These are phyloP conservation scores for Suhomyces terraborum DNA, from an alignment of 1,139 yeast genomes.

Conservation along the genomic window DNA sequence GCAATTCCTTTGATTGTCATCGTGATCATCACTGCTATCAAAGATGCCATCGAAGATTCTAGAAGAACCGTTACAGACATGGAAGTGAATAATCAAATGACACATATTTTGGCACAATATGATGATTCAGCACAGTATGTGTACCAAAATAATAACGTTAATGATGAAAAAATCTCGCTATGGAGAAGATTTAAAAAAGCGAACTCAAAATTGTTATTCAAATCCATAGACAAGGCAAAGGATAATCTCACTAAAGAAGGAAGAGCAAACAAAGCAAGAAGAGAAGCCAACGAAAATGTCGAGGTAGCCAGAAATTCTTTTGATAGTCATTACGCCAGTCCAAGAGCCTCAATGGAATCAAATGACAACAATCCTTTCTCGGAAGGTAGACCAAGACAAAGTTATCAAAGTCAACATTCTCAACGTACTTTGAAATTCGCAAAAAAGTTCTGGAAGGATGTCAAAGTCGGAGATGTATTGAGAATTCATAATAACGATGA, in stretches of 20 bases:
- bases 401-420: slow-evolving; percentile 4
- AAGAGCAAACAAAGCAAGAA: slow-evolving; percentile 34
- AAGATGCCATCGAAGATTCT: slow-evolving; percentile 61
- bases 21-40: slow-evolving; percentile 54
- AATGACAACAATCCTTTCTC: slow-evolving; percentile 24
- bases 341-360: slow-evolving; percentile 11
- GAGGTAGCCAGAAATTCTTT: slow-evolving; percentile 32
- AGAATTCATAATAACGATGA: slow-evolving; percentile 57
- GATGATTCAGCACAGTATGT: slow-evolving; percentile 18
- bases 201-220: slow-evolving; percentile 36
- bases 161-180: slow-evolving; percentile 50
- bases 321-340: slow-evolving; percentile 27
- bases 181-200: slow-evolving; percentile 65
- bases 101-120: slow-evolving; percentile 42
- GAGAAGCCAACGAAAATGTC: slow-evolving; percentile 19
- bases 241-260: slow-evolving; percentile 41
- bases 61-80: slow-evolving; percentile 54
- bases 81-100: slow-evolving; percentile 54
- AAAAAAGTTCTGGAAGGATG: slow-evolving; percentile 53
- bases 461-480: slow-evolving; percentile 55
- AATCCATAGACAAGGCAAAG: slow-evolving; percentile 32
- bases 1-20: slow-evolving; percentile 63
- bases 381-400: slow-evolving; percentile 14
- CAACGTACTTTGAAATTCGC: slow-evolving; percentile 33
- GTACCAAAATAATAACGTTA: slow-evolving; percentile 45